Evolutionary conservation across 2,329 filamentous ascomycete genomes (phyloP), one percentile per base, ranked within the genome.

Genomic region (Ophiognomonia clavigignenti-juglandacearum): DNA sequence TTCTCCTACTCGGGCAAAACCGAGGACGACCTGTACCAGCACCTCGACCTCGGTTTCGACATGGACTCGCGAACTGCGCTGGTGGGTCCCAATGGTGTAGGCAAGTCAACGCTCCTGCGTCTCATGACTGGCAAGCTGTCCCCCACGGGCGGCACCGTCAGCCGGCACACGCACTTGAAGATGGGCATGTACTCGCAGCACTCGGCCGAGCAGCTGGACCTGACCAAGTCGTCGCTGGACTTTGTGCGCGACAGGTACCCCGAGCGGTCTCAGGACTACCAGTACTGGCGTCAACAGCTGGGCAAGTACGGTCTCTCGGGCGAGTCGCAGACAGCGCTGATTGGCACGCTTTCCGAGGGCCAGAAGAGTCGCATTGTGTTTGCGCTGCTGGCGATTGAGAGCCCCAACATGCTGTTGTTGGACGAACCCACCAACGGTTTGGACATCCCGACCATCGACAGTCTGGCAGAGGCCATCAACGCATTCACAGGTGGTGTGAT

Each of bases 361-460:
- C 93, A 98, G 73, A 95, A 95, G 82, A 91, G 85, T 63, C 87
- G 95, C 80, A 96, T 98, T 63, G 93, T 98, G 35, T 98, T 98
- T 66, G 93, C 93, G 34, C 77, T 98, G 59, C 75, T 98, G 56
- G 93, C 93, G 56, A 96, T 98, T 57, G 93, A 98, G 60, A 75
- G 83, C 23, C 93, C 93, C 59, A 98, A 98, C 79, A 98, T 98
- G 93, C 73, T 98, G 59, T 72, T 98, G 58, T 82, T 98, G 47
- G 93, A 98, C 74, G 93, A 98, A 75, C 95, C 93, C 68, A 98
- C 93, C 66, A 98, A 98, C 83, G 93, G 93, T 80, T 77, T 98
- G 54, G 93, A 98, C 78, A 98, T 98, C 56, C 91, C 93, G 24
- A 97, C 93, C 45, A 98, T 98, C 63, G 93, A 98, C 75, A 91